A percentile compares a stretch with the other conserved stretches of the same genome.
phyloP scores from a whole-genome alignment of 2,329 filamentous ascomycete genomes.

The Fusarium xylarioides region DNA sequence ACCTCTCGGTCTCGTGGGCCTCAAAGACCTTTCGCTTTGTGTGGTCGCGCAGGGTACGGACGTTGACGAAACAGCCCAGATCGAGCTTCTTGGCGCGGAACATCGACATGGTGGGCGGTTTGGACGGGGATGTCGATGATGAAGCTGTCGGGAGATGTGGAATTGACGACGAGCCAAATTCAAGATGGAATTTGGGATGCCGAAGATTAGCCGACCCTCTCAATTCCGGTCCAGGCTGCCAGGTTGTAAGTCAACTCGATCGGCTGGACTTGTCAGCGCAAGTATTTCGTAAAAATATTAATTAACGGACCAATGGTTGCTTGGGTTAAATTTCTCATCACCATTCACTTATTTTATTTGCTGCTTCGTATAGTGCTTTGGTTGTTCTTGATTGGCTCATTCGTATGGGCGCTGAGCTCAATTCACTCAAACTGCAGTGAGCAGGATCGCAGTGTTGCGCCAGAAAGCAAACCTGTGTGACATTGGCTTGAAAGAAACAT shows the following conservation, averaged over 20 bases:
- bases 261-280: not conserved
- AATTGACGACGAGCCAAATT: conserved; percentile 13
- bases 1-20: conserved; percentile 89
- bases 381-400: not conserved
- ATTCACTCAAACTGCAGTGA: rapidly evolving
- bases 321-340: rapidly evolving
- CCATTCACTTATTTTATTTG: not conserved
- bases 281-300: not conserved
- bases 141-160: conserved; percentile 24
- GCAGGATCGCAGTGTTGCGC: rapidly evolving
- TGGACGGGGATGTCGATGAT: conserved; percentile 17
- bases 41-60: conserved; percentile 89
- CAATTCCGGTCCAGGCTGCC: not conserved
- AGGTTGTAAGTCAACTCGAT: not conserved
- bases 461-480: rapidly evolving
- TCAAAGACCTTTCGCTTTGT: conserved; percentile 95
- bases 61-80: conserved; percentile 86
- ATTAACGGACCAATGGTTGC: rapidly evolving
- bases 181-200: conserved; percentile 9
- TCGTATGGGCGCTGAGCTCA: rapidly evolving
- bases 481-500: not conserved
- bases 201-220: conserved; percentile 10
- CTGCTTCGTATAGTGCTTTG: not conserved
- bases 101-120: conserved; percentile 72
- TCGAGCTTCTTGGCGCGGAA: conserved; percentile 93